Base-by-base conservation (phyloP, 768 basidiomycete genomes). In the Boletus sp. region DNA sequence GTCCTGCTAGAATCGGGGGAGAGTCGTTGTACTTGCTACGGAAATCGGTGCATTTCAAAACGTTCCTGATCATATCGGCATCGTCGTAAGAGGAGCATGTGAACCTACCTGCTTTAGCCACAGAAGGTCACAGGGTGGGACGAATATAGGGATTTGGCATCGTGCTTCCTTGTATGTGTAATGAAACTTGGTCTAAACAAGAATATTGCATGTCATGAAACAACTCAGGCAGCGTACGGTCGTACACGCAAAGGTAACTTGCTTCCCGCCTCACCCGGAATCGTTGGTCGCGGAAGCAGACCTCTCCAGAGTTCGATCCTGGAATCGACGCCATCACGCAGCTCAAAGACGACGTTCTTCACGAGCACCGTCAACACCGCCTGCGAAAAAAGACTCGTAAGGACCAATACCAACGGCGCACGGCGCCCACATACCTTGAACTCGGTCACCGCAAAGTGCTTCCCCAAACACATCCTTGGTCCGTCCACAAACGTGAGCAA, bases 401-500 rank as follows among this genome's bases (percentile, higher is more conserved):
- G 35, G n/a, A 14, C 10, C 34, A 11, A 5, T 13, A 6, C 1
- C 5, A 13, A 21, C 27, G 0, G 9, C 9, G 17, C 23, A 42
- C 41, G 10, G 4, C 8, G 13, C 17, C 7, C 2, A 56, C 59
- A 5, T 11, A 69, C 73, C 62, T 74, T 73, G 60, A 74, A 43
- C 42, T 72, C 71, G 0, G 65, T 37, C 10, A 82, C 42, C 0
- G 81, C 80, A 60, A 83, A 82, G 7, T 67, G 56, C 53, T 74
- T 76, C 0, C 81, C 82, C 9, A 81, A 46, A 63, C 81, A 84
- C 3, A 65, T 72, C 47, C 79, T 66, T 2, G 79, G 77, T 0
- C 81, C 79, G 55, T 81, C 78, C 2, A 68, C 64, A 56, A 83
- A 83, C 0, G 77, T 77, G 19, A 83, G 65, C n/a, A 82, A 61